A percentile compares a stretch with the other conserved stretches of the same genome.
These are phyloP conservation scores for Coemansia sp. DNA, from an alignment of 192 early-diverging fungal genomes.

Conservation along the genomic window DNA sequence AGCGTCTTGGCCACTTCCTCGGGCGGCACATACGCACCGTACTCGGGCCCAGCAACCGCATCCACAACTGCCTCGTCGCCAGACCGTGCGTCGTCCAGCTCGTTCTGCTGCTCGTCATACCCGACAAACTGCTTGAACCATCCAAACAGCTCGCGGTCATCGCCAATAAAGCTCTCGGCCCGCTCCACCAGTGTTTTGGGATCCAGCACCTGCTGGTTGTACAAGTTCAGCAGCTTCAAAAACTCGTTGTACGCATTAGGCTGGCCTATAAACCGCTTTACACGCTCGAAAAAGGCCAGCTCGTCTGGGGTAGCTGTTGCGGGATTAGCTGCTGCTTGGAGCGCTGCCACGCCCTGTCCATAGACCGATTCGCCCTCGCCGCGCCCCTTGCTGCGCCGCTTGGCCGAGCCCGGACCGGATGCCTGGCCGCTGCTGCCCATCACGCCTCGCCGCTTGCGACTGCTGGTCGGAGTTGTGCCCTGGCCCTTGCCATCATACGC, in stretches of 20 bases:
- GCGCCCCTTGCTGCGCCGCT: slow-evolving; percentile 44
- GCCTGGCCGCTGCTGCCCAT: slow-evolving; percentile 23
- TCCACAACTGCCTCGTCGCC: slow-evolving; percentile 46
- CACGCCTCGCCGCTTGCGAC: slow-evolving; percentile 38
- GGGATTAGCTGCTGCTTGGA: slow-evolving; percentile 22
- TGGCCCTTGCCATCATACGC: slow-evolving; percentile 21
- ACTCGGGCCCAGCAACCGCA: slow-evolving; percentile 39
- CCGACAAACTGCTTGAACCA: slow-evolving; percentile 85
- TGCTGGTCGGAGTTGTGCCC: slow-evolving; percentile 21
- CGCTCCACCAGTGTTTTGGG: slow-evolving; percentile 78
- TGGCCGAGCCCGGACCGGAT: slow-evolving; percentile 27
- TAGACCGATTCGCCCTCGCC: slow-evolving; percentile 11
- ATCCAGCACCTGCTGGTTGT: slow-evolving; percentile 91
- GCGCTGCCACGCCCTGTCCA: slow-evolving; percentile 19
- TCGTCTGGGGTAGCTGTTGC: slow-evolving; percentile 69
- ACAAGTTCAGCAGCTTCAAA: slow-evolving; percentile 91
- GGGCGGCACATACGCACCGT: slow-evolving; percentile 32
- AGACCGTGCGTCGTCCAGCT: slow-evolving; percentile 41
- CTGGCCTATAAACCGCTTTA: slow-evolving; percentile 81
- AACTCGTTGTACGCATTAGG: slow-evolving; percentile 93
- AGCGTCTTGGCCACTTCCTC: slow-evolving; percentile 49
- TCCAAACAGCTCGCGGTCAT: slow-evolving; percentile 81
- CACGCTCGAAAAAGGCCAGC: slow-evolving; percentile 90
- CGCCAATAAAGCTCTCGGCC: slow-evolving; percentile 79
- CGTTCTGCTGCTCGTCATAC: slow-evolving; percentile 48